These are phyloP conservation scores for Clonostachys chloroleuca DNA, from an alignment of 2,329 filamentous ascomycete species.

Conservation along the genomic window DNA sequence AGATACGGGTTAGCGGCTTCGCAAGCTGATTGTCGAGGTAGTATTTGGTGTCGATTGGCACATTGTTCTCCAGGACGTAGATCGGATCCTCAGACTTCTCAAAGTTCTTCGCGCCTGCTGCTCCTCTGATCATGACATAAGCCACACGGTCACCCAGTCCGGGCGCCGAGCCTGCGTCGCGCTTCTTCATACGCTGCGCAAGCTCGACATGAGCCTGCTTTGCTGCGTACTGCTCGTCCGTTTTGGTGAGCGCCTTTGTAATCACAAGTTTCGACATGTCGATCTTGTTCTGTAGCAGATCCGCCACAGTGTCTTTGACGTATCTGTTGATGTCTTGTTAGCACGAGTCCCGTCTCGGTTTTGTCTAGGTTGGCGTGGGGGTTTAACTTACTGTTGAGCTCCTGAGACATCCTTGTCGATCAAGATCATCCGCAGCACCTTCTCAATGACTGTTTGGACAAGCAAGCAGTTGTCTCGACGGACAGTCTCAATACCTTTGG, in stretches of 20 bases:
- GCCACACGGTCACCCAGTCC: conserved; percentile 92
- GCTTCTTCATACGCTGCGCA: conserved; percentile 93
- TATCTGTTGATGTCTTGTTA: conserved; percentile 54
- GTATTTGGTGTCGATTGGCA: conserved; percentile 97
- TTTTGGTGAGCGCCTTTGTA: conserved; percentile 92
- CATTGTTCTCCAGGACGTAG: conserved; percentile 93
- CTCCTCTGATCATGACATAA: conserved; percentile 95
- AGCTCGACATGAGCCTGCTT: conserved; percentile 97
- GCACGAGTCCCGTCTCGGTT: conserved; percentile 1
- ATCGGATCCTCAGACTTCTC: conserved; percentile 97
- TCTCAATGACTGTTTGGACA: conserved; percentile 96
- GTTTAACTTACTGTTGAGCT: conserved; percentile 76
- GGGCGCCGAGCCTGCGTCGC: conserved; percentile 90
- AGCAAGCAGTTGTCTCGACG: conserved; percentile 93
- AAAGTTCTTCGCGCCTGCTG: conserved; percentile 87
- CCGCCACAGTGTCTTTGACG: conserved; percentile 93
- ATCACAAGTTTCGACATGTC: conserved; percentile 99
- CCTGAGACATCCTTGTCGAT: conserved; percentile 88
- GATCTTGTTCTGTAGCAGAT: conserved; percentile 93
- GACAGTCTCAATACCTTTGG: conserved; percentile 98
- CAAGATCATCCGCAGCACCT: conserved; percentile 88
- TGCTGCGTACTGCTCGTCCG: conserved; percentile 65
- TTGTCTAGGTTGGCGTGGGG: not conserved
- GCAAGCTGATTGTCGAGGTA: conserved; percentile 98
- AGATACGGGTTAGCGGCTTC: conserved; percentile 91